Conservation (phyloP, 2,329 filamentous ascomycete genomes). For the Ascocoryne sarcoides region DNA sequence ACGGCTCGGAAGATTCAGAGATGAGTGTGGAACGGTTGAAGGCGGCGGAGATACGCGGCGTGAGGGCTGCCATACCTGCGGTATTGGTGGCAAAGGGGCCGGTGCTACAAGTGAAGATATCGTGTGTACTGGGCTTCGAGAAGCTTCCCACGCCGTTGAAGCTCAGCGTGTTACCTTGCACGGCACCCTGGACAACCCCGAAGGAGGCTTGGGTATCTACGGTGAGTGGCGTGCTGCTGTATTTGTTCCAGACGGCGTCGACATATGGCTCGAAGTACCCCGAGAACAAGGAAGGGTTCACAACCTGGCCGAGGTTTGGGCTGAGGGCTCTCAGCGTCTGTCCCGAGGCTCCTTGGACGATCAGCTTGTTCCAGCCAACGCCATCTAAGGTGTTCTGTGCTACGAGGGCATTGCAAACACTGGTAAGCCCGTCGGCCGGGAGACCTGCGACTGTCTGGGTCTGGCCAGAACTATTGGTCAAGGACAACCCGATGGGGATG, state of each 20-base stretch:
- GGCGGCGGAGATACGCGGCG: constrained; percentile 18
- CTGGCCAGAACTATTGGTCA: constrained; percentile 34
- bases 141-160: constrained; percentile 41
- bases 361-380: constrained; percentile 49
- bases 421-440: constrained; percentile 44
- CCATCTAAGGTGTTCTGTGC: constrained; percentile 48
- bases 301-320: constrained; percentile 29
- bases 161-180: constrained; percentile 25
- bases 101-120: constrained; percentile 58
- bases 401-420: constrained; percentile 43
- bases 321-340: constrained; percentile 34
- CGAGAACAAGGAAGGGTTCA: constrained; percentile 32
- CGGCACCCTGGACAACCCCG: constrained; percentile 44
- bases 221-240: constrained; percentile 34
- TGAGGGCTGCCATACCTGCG: constrained; percentile 9
- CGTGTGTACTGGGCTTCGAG: constrained; percentile 43
- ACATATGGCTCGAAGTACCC: constrained; percentile 39
- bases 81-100: constrained; percentile 41
- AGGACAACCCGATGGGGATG: constrained; percentile 47
- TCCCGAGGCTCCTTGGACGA: constrained; percentile 27
- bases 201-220: constrained; percentile 55
- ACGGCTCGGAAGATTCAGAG: constrained; percentile 39
- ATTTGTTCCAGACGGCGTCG: constrained; percentile 34
- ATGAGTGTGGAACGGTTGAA: constrained; percentile 23
- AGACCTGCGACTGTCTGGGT: constrained; percentile 47